Conservation (phyloP, 129 eudicot species). For the Chrysanthemum seticuspe region DNA sequence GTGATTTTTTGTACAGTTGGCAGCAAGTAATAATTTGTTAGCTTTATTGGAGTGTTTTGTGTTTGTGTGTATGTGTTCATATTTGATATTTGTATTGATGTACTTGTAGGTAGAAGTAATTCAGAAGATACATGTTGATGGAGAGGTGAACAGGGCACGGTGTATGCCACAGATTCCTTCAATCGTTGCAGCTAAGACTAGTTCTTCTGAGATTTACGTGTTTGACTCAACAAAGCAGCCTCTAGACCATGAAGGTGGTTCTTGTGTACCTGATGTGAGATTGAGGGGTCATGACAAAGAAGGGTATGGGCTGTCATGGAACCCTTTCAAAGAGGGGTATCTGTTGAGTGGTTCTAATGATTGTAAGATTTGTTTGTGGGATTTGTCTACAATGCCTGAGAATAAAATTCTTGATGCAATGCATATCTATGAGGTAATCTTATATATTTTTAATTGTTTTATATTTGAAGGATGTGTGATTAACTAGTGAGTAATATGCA, state of each 20-base stretch:
- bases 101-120: slow-evolving; percentile 65
- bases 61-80: neutral
- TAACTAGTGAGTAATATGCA: neutral
- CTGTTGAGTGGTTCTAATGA: slow-evolving; percentile 93
- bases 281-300: slow-evolving; percentile 92
- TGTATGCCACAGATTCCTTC: slow-evolving; percentile 77
- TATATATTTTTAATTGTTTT: neutral
- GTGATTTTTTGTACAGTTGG: no score
- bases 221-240: slow-evolving; percentile 62
- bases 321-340: slow-evolving; percentile 72
- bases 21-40: neutral
- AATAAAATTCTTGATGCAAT: slow-evolving; percentile 67
- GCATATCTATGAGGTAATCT: slow-evolving; percentile 51
- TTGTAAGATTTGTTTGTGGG: slow-evolving; percentile 88
- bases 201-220: slow-evolving; percentile 63
- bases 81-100: neutral
- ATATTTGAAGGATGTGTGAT: neutral
- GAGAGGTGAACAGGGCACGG: slow-evolving; percentile 92
- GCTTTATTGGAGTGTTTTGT: neutral
- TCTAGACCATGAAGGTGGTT: slow-evolving; percentile 41
- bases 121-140: slow-evolving; percentile 81
- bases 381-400: slow-evolving; percentile 66
- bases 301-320: slow-evolving; percentile 97
- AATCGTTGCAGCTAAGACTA: slow-evolving; percentile 87
- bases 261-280: slow-evolving; percentile 72